Conservation (phyloP, 108 stramenopile genomes). For the Fistulifera pelliculosa region DNA sequence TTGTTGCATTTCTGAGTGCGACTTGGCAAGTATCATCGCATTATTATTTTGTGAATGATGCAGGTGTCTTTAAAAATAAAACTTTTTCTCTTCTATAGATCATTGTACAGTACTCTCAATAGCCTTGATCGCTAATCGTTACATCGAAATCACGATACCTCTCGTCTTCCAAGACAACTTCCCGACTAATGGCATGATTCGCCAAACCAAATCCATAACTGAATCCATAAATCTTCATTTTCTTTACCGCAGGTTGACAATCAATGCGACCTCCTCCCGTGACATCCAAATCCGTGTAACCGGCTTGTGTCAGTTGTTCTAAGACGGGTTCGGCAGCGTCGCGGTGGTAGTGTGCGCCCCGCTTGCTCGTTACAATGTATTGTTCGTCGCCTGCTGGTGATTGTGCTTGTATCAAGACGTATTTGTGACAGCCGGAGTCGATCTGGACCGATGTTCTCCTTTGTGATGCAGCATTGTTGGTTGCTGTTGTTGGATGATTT, state of each 20-base stretch:
- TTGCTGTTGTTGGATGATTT: background rate
- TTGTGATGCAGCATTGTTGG: background rate
- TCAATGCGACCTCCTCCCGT: slow-evolving; percentile 67
- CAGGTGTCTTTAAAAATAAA: background rate
- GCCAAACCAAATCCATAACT: slow-evolving; percentile 73
- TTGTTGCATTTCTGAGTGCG: too few relatives aligned
- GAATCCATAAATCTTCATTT: slow-evolving; percentile 64
- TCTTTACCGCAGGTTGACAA: slow-evolving; percentile 30
- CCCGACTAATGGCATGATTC: slow-evolving; percentile 52
- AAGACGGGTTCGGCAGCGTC: slow-evolving; percentile 73
- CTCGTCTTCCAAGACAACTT: slow-evolving; percentile 42
- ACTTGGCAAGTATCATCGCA: too few relatives aligned
- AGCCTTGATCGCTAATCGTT: slow-evolving; percentile 62
- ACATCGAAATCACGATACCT: slow-evolving; percentile 46
- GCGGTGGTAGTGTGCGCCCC: slow-evolving; percentile 57
- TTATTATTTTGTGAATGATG: too few relatives aligned
- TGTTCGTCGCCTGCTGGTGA: slow-evolving; percentile 19
- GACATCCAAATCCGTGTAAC: slow-evolving; percentile 56
- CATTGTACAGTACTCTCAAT: slow-evolving; percentile 21
- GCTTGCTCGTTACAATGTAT: slow-evolving; percentile 55
- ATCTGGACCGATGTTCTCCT: slow-evolving; percentile 49
- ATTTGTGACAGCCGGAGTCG: slow-evolving; percentile 69
- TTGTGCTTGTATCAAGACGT: slow-evolving; percentile 59
- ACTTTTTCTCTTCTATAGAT: too few relatives aligned
- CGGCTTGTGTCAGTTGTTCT: slow-evolving; percentile 33